A percentile compares a stretch with the other conserved stretches of the same genome.
phyloP scores from a whole-genome alignment of 1,139 yeast genomes.

The Pichia sp. region DNA sequence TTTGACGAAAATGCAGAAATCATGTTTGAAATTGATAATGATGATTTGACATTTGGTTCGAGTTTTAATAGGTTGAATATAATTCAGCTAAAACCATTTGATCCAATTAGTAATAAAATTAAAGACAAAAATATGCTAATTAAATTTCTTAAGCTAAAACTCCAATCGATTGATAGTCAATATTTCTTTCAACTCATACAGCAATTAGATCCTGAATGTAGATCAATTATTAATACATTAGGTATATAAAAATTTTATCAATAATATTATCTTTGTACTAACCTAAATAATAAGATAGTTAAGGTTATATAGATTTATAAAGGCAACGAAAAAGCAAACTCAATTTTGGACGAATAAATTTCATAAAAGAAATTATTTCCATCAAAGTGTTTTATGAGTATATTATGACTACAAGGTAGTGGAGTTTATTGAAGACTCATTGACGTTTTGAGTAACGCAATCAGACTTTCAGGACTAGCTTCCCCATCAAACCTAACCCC shows the following conservation, averaged over 20 bases:
- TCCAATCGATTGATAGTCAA: slow-evolving; percentile 23
- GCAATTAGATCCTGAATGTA: slow-evolving; percentile 31
- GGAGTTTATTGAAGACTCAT: too few species aligned
- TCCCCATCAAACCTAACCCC: too few species aligned
- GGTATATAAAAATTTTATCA: slow-evolving; percentile 17
- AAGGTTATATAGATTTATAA: too few species aligned
- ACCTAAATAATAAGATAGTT: too few species aligned
- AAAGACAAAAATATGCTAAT: slow-evolving; percentile 27
- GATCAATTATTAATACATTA: slow-evolving; percentile 31
- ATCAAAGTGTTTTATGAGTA: too few species aligned
- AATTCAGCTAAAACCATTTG: slow-evolving; percentile 54
- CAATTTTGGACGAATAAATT: too few species aligned
- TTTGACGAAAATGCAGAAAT: slow-evolving; percentile 29
- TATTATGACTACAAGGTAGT: too few species aligned
- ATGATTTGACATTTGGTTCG: slow-evolving; percentile 74
- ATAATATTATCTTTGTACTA: too few species aligned
- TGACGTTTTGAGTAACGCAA: too few species aligned
- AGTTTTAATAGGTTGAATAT: slow-evolving; percentile 69
- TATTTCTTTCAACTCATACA: slow-evolving; percentile 6
- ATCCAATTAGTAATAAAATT: slow-evolving; percentile 53
- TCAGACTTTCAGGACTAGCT: too few species aligned
- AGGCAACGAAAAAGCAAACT: too few species aligned
- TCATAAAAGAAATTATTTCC: too few species aligned
- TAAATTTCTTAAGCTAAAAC: slow-evolving; percentile 32
- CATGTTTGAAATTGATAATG: slow-evolving; percentile 52